A percentile compares a stretch with the other conserved stretches of the same genome.
These are phyloP conservation scores for Olyra latifolia DNA, from an alignment of 176 grass and related monocot species.

Conservation along the genomic window DNA sequence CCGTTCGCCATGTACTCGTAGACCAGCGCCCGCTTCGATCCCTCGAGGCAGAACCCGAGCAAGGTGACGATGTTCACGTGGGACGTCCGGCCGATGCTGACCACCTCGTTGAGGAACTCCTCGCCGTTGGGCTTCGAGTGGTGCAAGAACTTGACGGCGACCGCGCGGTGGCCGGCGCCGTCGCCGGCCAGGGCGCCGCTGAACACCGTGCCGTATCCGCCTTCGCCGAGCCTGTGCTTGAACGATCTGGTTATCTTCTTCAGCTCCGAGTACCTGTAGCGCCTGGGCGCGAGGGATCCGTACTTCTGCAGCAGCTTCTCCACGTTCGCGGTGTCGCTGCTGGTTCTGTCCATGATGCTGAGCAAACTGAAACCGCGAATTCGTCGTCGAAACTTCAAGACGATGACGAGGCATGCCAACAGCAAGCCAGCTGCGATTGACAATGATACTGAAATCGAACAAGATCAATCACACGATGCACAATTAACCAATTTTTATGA, in stretches of 20 bases:
- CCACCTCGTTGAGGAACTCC: conserved; percentile 67
- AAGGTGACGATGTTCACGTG: conserved; percentile 66
- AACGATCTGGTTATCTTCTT: conserved; percentile 56
- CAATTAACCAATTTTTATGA: background rate
- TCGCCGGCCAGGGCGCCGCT: conserved; percentile 26
- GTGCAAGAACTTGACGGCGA: conserved; percentile 61
- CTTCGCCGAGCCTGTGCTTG: conserved; percentile 50
- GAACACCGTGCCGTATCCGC: conserved; percentile 64
- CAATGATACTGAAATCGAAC: conserved; percentile 30
- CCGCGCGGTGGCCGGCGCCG: background rate
- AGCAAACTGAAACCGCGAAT: background rate
- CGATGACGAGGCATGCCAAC: background rate
- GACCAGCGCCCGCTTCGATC: conserved; percentile 52
- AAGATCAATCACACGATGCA: background rate
- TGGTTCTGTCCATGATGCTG: background rate
- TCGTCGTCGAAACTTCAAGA: conserved; percentile 21
- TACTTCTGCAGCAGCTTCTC: conserved; percentile 43
- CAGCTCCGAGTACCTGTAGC: conserved; percentile 55
- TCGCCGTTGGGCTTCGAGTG: conserved; percentile 33
- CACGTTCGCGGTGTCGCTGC: conserved; percentile 23
- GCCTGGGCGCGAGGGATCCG: conserved; percentile 37
- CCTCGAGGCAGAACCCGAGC: conserved; percentile 64
- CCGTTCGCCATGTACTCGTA: conserved; percentile 70
- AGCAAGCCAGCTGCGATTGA: background rate
- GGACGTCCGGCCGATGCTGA: conserved; percentile 54